Percentiles rank a stretch among this genome's conserved stretches.
phyloP scores from a whole-genome alignment of 352 stramenopile genomes.

The Globisporangium echinulatum region DNA sequence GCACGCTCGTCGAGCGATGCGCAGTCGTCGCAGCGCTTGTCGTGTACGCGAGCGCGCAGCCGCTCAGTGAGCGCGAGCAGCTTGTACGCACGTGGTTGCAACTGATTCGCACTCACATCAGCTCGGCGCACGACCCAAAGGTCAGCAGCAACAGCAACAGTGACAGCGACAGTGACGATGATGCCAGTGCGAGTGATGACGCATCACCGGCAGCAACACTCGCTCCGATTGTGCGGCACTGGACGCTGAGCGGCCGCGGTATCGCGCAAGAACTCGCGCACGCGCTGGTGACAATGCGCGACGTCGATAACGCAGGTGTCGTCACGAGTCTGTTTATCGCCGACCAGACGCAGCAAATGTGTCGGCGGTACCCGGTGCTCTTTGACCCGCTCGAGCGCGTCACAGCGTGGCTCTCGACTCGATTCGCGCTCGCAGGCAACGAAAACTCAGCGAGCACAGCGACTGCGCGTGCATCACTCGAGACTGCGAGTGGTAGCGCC shows the following conservation, averaged over 20 bases:
- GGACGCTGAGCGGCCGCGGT: constrained; percentile 20
- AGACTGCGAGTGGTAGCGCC: background rate
- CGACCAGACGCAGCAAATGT: constrained; percentile 37
- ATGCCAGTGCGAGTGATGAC: background rate
- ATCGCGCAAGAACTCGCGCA: constrained; percentile 23
- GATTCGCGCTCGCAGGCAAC: constrained; percentile 10
- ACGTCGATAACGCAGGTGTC: constrained; percentile 16
- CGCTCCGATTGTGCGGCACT: constrained; percentile 11
- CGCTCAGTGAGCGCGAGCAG: constrained; percentile 16
- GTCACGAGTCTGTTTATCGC: constrained; percentile 42
- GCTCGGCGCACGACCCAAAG: background rate
- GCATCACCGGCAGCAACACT: background rate
- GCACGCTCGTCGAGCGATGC: constrained; percentile 29
- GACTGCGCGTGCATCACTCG: background rate
- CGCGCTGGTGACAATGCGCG: constrained; percentile 22
- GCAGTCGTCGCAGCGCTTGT: constrained; percentile 24
- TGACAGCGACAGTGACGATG: constrained; percentile 6
- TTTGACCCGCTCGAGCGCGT: constrained; percentile 38
- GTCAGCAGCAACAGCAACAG: background rate
- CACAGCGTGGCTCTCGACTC: constrained; percentile 31
- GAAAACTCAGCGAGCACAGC: background rate
- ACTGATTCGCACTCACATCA: constrained; percentile 6
- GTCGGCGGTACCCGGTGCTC: constrained; percentile 40
- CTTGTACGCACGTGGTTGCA: constrained; percentile 18
- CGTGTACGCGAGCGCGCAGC: constrained; percentile 23